These are phyloP conservation scores for Tuber borchii DNA, from an alignment of 495 filamentous ascomycete species.

Conservation along the genomic window DNA sequence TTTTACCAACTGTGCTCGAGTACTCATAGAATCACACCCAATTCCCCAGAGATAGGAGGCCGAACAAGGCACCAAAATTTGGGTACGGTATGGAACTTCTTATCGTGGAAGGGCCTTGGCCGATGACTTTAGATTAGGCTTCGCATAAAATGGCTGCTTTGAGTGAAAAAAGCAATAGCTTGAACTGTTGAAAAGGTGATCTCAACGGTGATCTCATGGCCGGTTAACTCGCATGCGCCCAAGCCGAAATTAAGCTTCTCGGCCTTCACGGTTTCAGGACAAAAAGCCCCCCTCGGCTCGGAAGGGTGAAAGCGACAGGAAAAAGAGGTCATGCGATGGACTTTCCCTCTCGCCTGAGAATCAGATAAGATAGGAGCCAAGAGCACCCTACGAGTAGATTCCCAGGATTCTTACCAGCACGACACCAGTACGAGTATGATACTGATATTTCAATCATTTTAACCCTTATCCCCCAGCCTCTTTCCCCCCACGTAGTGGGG, in stretches of 20 bases:
- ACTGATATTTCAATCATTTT: background rate
- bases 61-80: background rate
- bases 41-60: background rate
- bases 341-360: background rate
- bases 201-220: background rate
- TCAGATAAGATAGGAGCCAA: background rate
- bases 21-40: background rate
- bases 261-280: background rate
- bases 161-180: background rate
- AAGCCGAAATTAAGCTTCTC: background rate
- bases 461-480: background rate
- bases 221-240: background rate
- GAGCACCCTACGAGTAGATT: background rate
- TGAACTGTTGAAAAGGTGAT: background rate
- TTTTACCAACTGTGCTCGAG: background rate
- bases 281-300: background rate
- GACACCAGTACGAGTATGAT: too few relatives aligned
- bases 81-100: background rate
- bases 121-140: background rate
- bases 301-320: background rate
- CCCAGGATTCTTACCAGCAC: background rate
- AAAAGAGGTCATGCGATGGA: background rate
- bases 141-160: conserved; percentile 1
- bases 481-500: background rate
- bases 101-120: background rate